A percentile compares a stretch with the other conserved stretches of the same genome.
phyloP scores from a whole-genome alignment of 495 filamentous ascomycete genomes.

The Penicillium herquei region DNA sequence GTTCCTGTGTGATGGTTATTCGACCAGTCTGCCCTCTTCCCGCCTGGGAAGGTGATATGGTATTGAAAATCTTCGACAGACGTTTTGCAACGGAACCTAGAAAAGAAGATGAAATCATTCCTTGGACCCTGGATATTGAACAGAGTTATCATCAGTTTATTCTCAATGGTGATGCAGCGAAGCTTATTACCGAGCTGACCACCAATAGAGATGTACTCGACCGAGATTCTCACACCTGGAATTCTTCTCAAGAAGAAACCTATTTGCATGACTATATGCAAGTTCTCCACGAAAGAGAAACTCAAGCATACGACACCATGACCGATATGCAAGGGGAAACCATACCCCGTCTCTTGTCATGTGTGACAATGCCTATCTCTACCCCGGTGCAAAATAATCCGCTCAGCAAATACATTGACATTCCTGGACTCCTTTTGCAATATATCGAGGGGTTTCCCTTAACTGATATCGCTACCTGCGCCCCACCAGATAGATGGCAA shows the following conservation, averaged over 20 bases:
- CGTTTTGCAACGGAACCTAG: conserved; percentile 28
- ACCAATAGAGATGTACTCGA: neutral
- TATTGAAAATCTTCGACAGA: conserved; percentile 32
- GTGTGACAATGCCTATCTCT: no score
- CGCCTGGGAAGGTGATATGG: conserved; percentile 7
- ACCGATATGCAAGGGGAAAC: neutral
- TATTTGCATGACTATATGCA: neutral
- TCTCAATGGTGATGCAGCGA: conserved; percentile 9
- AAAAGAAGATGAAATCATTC: conserved; percentile 12
- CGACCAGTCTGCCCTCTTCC: conserved; percentile 7
- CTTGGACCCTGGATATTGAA: conserved; percentile 24
- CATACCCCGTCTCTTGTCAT: no score
- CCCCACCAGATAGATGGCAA: no score
- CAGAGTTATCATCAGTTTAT: conserved; percentile 19
- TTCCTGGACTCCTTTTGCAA: no score
- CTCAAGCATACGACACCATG: neutral
- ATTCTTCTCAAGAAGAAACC: neutral
- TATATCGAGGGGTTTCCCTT: no score
- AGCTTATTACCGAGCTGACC: conserved; percentile 13
- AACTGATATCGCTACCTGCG: no score
- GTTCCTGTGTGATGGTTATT: conserved; percentile 27
- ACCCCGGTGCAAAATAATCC: no score
- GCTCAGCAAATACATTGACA: no score
- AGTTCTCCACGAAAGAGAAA: neutral
- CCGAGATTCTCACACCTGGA: neutral